These are phyloP conservation scores for Cladophialophora psammophila DNA, from an alignment of 2,329 filamentous ascomycete genomes.

Conservation along the genomic window DNA sequence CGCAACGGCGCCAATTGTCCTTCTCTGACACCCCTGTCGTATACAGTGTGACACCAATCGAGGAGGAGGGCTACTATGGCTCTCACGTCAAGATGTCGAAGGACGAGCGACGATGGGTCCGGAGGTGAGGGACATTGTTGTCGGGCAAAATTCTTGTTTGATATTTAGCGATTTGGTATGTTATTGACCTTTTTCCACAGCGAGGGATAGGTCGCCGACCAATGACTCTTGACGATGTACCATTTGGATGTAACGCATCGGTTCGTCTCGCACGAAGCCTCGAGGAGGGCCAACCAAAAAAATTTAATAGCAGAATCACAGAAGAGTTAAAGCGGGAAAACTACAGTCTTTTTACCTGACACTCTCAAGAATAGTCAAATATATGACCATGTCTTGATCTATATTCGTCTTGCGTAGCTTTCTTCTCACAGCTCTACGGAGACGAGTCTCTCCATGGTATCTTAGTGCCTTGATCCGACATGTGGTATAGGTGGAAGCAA, in stretches of 20 bases:
- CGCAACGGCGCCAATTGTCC: conserved; percentile 49
- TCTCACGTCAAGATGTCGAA: conserved; percentile 54
- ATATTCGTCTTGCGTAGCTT: background rate
- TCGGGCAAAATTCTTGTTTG: conserved; percentile 7
- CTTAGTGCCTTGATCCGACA: background rate
- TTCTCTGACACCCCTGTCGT: conserved; percentile 54
- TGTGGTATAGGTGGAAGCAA: background rate
- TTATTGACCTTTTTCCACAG: conserved; percentile 9
- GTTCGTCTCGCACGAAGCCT: conserved; percentile 1
- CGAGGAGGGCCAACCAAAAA: conserved; percentile 1
- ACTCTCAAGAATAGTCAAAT: conserved; percentile 22
- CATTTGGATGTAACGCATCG: conserved; percentile 10
- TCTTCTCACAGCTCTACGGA: background rate
- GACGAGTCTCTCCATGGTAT: background rate
- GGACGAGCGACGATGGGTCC: conserved; percentile 56
- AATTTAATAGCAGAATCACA: background rate
- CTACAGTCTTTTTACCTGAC: conserved; percentile 16
- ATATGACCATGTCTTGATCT: conserved; percentile 4
- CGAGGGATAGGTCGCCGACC: background rate
- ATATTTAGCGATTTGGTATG: conserved; percentile 19
- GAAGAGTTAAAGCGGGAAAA: conserved; percentile 19
- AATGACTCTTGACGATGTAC: conserved; percentile 17
- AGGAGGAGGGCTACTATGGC: conserved; percentile 58
- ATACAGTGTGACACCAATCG: conserved; percentile 57
- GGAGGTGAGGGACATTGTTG: conserved; percentile 41